These are phyloP conservation scores for Xerocomellus chrysenteron DNA, from an alignment of 768 basidiomycete genomes.

Conservation along the genomic window DNA sequence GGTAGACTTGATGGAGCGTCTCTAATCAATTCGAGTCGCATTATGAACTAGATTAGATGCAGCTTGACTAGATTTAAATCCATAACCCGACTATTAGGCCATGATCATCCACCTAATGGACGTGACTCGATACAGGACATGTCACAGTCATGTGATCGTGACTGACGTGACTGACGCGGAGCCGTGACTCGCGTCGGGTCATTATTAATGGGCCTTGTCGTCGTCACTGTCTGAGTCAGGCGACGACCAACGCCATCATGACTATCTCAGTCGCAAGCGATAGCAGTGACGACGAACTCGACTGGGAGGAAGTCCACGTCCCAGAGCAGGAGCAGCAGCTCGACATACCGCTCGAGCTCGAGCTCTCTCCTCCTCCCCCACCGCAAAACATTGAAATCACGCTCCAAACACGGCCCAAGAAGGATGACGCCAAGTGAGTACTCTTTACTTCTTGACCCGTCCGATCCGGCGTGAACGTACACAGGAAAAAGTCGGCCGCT, in stretches of 20 bases:
- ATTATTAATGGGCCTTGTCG: conserved; percentile 8
- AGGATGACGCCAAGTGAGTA: conserved; percentile 48
- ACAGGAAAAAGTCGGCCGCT: conserved; percentile 40
- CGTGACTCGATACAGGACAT: not conserved
- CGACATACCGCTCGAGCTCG: conserved; percentile 23
- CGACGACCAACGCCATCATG: conserved; percentile 16
- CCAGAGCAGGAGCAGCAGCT: conserved; percentile 32
- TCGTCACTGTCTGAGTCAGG: not conserved
- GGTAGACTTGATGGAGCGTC: too few species aligned
- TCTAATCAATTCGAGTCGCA: not conserved
- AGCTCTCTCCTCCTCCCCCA: conserved; percentile 30
- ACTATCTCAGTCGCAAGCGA: conserved; percentile 18
- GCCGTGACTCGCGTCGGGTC: conserved; percentile 12
- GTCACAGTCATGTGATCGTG: conserved; percentile 17
- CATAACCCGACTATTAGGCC: not conserved
- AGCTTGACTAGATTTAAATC: not conserved
- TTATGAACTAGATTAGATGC: not conserved
- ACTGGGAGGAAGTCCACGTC: conserved; percentile 80
- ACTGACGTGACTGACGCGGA: conserved; percentile 24
- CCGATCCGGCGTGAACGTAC: conserved; percentile 32
- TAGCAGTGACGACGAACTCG: conserved; percentile 63
- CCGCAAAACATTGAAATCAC: conserved; percentile 69
- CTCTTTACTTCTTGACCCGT: not conserved
- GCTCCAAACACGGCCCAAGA: conserved; percentile 46
- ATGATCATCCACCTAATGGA: too few species aligned